Conservation (phyloP, 331 rosid genomes). For the Quercus phellos region DNA sequence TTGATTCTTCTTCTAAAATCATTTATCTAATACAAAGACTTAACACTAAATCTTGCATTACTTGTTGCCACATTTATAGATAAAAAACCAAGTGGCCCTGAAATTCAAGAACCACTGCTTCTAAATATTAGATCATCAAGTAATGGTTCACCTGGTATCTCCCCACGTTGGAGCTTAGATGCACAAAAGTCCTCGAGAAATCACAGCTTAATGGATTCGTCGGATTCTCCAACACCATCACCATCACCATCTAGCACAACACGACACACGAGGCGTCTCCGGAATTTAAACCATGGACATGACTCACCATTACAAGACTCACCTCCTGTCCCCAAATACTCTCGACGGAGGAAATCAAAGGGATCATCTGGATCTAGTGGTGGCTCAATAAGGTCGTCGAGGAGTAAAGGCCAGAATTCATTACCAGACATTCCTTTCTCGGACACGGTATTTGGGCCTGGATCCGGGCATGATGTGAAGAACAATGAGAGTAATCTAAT, state of each 20-base stretch:
- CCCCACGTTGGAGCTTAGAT: constrained; percentile 27
- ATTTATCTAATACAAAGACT: background rate
- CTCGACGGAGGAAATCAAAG: constrained; percentile 53
- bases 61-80: constrained; percentile 14
- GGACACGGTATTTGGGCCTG: constrained; percentile 22
- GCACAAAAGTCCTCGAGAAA: constrained; percentile 45
- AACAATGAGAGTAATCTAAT: background rate
- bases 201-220: constrained; percentile 30
- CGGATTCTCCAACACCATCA: constrained; percentile 33
- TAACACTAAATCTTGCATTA: background rate
- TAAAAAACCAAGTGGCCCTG: background rate
- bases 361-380: constrained; percentile 40
- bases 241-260: constrained; percentile 30
- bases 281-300: constrained; percentile 23
- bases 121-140: background rate
- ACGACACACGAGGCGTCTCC: constrained; percentile 29
- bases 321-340: constrained; percentile 28
- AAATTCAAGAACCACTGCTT: constrained; percentile 10
- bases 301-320: constrained; percentile 28
- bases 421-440: constrained; percentile 43
- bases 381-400: constrained; percentile 36
- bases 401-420: constrained; percentile 43
- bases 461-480: constrained; percentile 16
- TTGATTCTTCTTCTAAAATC: background rate
- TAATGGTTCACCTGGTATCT: constrained; percentile 6